Evolutionary conservation across 2,329 filamentous ascomycete genomes (phyloP).

Genomic region (Ophiostoma fasciatum): DNA sequence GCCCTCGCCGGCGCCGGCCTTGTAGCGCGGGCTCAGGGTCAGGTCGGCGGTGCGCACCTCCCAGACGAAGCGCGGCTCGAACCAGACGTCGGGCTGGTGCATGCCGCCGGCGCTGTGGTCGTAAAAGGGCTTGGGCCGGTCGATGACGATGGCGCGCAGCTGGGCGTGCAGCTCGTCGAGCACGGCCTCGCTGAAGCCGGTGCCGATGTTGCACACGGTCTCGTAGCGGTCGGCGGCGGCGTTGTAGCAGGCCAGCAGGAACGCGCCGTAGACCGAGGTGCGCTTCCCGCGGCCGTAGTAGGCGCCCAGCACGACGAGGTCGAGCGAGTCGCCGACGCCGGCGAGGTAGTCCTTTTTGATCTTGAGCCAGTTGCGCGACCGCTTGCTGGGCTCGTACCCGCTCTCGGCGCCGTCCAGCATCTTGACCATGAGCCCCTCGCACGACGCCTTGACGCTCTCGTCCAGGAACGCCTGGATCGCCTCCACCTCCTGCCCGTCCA

Average conservation of each 20-base stretch:
- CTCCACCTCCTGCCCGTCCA: constrained; percentile 77
- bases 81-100: constrained; percentile 97
- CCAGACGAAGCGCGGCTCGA: constrained; percentile 90
- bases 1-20: constrained; percentile 73
- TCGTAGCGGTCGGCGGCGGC: constrained; percentile 68
- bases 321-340: constrained; percentile 86
- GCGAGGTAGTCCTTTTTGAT: constrained; percentile 97
- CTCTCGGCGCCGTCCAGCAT: constrained; percentile 92
- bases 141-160: constrained; percentile 66
- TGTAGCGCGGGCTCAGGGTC: constrained; percentile 82
- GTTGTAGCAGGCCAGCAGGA: constrained; percentile 91
- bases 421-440: constrained; percentile 97
- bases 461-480: constrained; percentile 88
- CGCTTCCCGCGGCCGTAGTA: constrained; percentile 93
- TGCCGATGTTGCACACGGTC: constrained; percentile 96
- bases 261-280: constrained; percentile 88
- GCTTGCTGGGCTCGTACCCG: constrained; percentile 89
- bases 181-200: constrained; percentile 86
- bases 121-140: constrained; percentile 89
- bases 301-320: constrained; percentile 87
- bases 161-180: constrained; percentile 74
- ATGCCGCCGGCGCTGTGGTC: constrained; percentile 68
- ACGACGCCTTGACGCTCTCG: constrained; percentile 88
- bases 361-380: constrained; percentile 97
- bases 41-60: constrained; percentile 95